Percentiles rank a stretch among this genome's conserved stretches.
Conservation (phyloP, 225 moss, liverwort and hornwort species). For the Takakia lepidozioides region DNA sequence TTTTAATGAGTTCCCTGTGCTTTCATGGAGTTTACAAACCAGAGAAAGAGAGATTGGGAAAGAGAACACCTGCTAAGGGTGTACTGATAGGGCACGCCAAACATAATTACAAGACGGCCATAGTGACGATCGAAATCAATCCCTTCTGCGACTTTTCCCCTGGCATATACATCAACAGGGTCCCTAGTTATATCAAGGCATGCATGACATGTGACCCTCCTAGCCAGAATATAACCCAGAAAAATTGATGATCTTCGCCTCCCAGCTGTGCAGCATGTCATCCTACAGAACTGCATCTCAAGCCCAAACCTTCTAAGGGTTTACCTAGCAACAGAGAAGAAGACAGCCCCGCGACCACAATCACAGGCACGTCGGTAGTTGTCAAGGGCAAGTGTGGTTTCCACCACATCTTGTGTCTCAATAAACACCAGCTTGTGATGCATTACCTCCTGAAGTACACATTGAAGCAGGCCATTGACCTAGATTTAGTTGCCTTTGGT, state of each 20-base stretch:
- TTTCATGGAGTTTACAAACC: too few relatives aligned
- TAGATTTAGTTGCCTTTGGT: too few relatives aligned
- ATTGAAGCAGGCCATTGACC: too few relatives aligned
- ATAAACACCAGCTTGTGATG: constrained; percentile 98
- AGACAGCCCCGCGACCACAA: constrained; percentile 98
- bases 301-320: neutral
- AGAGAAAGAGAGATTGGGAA: constrained; percentile 1
- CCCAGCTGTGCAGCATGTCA: neutral
- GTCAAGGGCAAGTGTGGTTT: constrained; percentile 97
- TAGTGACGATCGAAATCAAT: constrained; percentile 99
- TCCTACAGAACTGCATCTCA: neutral
- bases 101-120: constrained; percentile 99
- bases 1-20: too few relatives aligned
- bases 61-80: constrained; percentile 80
- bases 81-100: constrained; percentile 95
- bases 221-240: too few relatives aligned
- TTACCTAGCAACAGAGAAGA: constrained; percentile 97
- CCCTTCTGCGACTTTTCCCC: constrained; percentile 99
- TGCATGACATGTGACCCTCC: too few relatives aligned
- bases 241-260: neutral
- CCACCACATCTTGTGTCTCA: constrained; percentile 99
- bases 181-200: too few relatives aligned
- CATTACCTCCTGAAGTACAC: constrained; percentile 76
- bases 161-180: constrained; percentile 14
- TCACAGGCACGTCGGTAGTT: constrained; percentile 99